Evolutionary conservation across 257 asterid species (phyloP), one percentile per base, ranked within the genome.

Genomic region (Handroanthus guayacan): DNA sequence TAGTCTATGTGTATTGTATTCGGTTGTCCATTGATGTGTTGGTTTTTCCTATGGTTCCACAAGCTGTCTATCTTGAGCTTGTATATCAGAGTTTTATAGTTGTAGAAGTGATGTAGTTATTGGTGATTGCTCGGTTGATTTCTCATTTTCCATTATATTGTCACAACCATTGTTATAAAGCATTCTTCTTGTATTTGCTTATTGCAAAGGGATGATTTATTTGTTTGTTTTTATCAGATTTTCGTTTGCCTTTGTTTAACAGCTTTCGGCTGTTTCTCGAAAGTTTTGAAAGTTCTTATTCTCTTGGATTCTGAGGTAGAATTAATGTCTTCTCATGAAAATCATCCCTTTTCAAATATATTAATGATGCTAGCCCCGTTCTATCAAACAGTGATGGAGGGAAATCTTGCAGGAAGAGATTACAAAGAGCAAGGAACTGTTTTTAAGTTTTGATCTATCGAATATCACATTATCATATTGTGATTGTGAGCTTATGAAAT

Each of bases 1-100:
- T 75, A 66, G 80, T 81, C 78, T 72, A 52, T 52, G 52, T 72
- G 80, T 66, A 37, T 69, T 60, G 55, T 79, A 66, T 79, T 76
- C 77, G 85, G 68, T 76, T 80, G 81, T 85, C 61, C 8, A 16
- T 76, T 75, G 82, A 73, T 67, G 70, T 82, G 71, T 74, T 67
- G 55, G 60, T 75, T 78, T 71, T 54, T 70, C 5, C 60, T 77
- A 51, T 60, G 72, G 79, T 37, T 74, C 56, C 72, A 2, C 66
- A 25, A 67, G 81, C 82, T 62, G 66, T 60, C 13, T 17, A 61
- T 67, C 78, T 65, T 67, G 75, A 31, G 76, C 77, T 71, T 79
- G 86, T 81, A 77, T 56, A 50, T 75, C 75, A 51, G 79, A 55
- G 78, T 70, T 65, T 77, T 56, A 55, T 37, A 51, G 64, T 75